These are phyloP conservation scores for Phyllostachys edulis DNA, from an alignment of 176 grass and related monocot genomes.

Conservation along the genomic window DNA sequence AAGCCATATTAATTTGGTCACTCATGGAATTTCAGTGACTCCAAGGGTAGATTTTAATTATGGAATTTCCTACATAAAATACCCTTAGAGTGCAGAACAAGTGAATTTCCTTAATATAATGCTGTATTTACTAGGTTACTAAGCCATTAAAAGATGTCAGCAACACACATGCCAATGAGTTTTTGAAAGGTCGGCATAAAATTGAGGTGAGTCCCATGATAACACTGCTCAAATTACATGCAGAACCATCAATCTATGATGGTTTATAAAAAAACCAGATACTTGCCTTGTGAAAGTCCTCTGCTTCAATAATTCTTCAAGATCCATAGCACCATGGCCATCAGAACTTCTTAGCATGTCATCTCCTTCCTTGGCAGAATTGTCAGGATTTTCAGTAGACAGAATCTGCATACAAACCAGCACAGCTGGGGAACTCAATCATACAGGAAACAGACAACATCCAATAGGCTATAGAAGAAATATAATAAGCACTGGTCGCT, in stretches of 20 bases:
- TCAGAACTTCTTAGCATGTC: constrained; percentile 21
- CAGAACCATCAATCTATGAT: background rate
- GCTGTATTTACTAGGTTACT: background rate
- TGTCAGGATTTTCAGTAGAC: constrained; percentile 20
- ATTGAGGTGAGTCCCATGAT: background rate
- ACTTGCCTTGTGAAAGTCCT: constrained; percentile 58
- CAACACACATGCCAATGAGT: background rate
- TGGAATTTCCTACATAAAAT: background rate
- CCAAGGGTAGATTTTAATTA: background rate
- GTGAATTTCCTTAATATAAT: background rate
- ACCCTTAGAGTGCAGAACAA: constrained; percentile 10
- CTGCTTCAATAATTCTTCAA: constrained; percentile 54
- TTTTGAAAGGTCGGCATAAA: background rate
- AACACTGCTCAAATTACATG: constrained; percentile 2
- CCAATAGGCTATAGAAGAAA: background rate
- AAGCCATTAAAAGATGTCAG: background rate
- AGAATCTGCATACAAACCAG: constrained; percentile 29
- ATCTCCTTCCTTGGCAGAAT: constrained; percentile 27
- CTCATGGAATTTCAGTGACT: background rate
- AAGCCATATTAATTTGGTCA: background rate
- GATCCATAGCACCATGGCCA: constrained; percentile 12
- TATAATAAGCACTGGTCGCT: background rate
- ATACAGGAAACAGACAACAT: constrained; percentile 4
- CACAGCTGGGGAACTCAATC: background rate
- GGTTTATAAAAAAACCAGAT: constrained; percentile 7